Percentiles rank a stretch among this genome's conserved stretches.
phyloP scores from a whole-genome alignment of 148 eudicot species.

The Polygonum maritimum region DNA sequence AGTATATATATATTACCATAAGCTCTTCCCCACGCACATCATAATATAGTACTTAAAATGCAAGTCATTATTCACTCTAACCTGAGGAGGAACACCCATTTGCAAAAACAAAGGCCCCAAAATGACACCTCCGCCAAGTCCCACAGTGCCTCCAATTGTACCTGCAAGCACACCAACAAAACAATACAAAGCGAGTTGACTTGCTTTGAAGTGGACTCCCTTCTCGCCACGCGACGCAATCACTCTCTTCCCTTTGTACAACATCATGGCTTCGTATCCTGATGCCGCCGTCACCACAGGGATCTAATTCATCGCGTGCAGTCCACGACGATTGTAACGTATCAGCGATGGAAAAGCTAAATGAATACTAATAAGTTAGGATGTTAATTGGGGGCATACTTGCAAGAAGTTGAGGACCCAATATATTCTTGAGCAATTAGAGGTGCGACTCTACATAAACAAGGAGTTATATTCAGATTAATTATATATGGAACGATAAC shows the following conservation, averaged over 20 bases:
- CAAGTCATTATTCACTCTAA: not conserved
- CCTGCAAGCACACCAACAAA: conserved; percentile 25
- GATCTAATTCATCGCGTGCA: not conserved
- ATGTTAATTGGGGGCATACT: not conserved
- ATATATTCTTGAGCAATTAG: conserved; percentile 9
- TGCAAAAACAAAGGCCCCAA: conserved; percentile 29
- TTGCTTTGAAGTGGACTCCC: conserved; percentile 6
- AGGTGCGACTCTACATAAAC: conserved; percentile 12
- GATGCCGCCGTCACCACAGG: conserved; percentile 18
- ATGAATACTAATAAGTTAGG: too few species aligned
- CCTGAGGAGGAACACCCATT: conserved; percentile 27
- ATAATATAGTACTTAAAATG: too few species aligned
- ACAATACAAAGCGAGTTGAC: conserved; percentile 18
- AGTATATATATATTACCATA: too few species aligned
- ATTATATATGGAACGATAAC: too few species aligned
- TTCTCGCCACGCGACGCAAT: conserved; percentile 18
- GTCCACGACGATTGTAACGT: too few species aligned
- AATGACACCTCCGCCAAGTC: conserved; percentile 32
- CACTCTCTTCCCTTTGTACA: conserved; percentile 17
- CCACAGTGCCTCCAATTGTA: conserved; percentile 27
- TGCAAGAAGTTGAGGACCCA: conserved; percentile 19
- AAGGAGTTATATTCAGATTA: not conserved
- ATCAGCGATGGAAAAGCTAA: too few species aligned
- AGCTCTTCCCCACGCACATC: too few species aligned
- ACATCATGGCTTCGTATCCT: conserved; percentile 12